These are phyloP conservation scores for Colletotrichum salicis DNA, from an alignment of 2,329 filamentous ascomycete genomes.

Conservation along the genomic window DNA sequence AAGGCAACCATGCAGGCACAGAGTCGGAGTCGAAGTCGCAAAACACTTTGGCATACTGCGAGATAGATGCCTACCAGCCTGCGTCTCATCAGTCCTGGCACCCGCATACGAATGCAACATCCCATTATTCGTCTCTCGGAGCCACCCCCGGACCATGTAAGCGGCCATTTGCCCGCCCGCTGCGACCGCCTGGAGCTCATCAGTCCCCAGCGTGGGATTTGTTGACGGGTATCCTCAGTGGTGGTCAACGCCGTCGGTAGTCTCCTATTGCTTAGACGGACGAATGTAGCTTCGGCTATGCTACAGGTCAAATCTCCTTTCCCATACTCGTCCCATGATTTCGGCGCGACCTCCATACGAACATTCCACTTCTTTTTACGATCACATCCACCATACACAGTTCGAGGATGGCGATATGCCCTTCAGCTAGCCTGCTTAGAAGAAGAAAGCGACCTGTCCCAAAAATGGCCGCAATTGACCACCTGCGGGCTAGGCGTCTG, in stretches of 20 bases:
- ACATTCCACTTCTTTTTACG: neutral
- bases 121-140: neutral
- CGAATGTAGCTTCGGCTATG: neutral
- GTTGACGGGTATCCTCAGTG: too few relatives aligned
- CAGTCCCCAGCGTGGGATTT: neutral
- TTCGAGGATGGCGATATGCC: neutral
- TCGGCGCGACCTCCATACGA: neutral
- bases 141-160: neutral
- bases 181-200: neutral
- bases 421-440: neutral
- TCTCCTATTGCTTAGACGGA: neutral
- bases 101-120: neutral
- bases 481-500: neutral
- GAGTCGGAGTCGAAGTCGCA: neutral
- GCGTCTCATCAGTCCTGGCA: neutral
- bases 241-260: neutral
- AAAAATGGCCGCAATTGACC: neutral
- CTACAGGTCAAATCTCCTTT: neutral
- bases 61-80: neutral
- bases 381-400: neutral
- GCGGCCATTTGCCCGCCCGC: neutral
- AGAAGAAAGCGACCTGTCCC: neutral
- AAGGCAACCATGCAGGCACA: constrained; percentile 2
- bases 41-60: neutral
- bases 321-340: neutral